Conservation (phyloP, 257 asterid species). For the Nicotiana otophora region DNA sequence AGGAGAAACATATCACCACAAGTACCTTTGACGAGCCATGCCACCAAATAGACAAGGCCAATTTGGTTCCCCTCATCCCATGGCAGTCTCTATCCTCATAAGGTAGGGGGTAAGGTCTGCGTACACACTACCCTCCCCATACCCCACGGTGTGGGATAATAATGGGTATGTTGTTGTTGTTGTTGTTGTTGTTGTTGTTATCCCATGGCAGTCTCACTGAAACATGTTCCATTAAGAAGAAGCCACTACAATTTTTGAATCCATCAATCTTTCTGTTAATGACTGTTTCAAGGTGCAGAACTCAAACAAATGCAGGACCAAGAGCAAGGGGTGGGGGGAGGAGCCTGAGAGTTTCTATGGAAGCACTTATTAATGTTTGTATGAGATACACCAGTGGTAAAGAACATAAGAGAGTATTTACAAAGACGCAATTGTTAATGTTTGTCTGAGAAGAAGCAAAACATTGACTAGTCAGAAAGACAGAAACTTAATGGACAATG, state of each 20-base stretch:
- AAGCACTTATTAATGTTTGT: background rate
- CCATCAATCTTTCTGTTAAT: slow-evolving; percentile 9
- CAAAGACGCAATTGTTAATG: background rate
- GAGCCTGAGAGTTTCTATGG: background rate
- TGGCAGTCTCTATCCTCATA: background rate
- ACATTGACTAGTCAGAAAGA: background rate
- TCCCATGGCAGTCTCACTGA: slow-evolving; percentile 12
- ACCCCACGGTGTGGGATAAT: no score
- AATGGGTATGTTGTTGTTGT: no score
- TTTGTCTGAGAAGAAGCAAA: background rate
- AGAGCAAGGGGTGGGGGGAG: background rate
- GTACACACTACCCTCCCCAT: no score
- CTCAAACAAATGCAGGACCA: background rate
- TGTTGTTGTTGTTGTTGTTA: background rate
- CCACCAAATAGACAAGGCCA: slow-evolving; percentile 10
- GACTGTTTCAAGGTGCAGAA: background rate
- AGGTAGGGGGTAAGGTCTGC: no score
- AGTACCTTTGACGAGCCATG: slow-evolving; percentile 8
- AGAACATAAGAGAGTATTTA: background rate
- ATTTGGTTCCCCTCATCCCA: slow-evolving; percentile 12
- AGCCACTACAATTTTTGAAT: slow-evolving; percentile 4
- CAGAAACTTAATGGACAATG: background rate
- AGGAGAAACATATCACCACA: slow-evolving; percentile 6
- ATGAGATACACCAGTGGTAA: background rate
- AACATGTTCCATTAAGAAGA: slow-evolving; percentile 5